Base-by-base conservation (phyloP, 805 yeast species). In the Candida gorgasii region DNA sequence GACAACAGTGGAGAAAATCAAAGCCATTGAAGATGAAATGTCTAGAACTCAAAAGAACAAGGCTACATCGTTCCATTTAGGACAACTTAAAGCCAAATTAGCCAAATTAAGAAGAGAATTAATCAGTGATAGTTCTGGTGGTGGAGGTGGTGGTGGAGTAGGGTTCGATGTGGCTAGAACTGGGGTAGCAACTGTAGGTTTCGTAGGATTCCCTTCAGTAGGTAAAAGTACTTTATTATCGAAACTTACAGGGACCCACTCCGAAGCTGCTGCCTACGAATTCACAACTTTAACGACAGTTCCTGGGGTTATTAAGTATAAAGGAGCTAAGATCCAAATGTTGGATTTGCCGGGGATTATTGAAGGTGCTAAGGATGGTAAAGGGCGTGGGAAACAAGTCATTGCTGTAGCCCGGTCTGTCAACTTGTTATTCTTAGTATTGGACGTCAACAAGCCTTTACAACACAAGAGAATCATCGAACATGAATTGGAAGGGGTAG, bases 341-440 rank as follows among this genome's bases (percentile, higher is more conserved):
- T 67, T 86, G 56, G 95, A 86, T 76, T 78, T 86, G 49, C 95
- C 95, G 7, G 95, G 95, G 61, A 86, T 86, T 53, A 86, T 86
- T 58, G 93, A 86, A 65, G 95, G 95, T 66, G 95, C 95, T 48
- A 86, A 86, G 52, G 93, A 86, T 57, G 95, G 95, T 67, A 80
- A 85, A 62, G 95, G 95, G 69, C 77, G 95, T 75, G 95, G 95
- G 76, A 84, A 79, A 54, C 99, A 93, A 69, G 99, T 93, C 43
- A 93, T 93, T 67, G 99, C 99, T 2, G 99, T 93, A 46, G 98
- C 98, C n/a, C 80, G 99, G 67, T 89, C 97, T 2, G 95, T 97
- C 62, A 90, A 93, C 62, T 72, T 93, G 57, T 78, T 93, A 39
- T 93, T 93, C 64, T 87, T 93, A 60, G 96, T 93, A 3, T 72